These are phyloP conservation scores for Picea sitchensis DNA, from an alignment of 75 land plant genomes.

Conservation along the genomic window DNA sequence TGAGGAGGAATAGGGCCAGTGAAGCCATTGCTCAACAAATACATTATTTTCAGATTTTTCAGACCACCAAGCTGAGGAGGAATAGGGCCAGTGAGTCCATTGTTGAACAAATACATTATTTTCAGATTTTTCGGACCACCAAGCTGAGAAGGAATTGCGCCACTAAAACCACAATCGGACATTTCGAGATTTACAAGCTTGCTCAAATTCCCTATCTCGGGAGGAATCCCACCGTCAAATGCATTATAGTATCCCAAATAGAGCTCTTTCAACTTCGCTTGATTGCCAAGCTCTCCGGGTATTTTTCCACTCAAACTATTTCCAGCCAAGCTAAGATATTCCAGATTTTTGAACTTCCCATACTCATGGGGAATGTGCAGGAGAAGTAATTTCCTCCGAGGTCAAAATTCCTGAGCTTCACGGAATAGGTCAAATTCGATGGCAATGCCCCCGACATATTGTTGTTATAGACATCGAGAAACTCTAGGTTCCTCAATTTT, in stretches of 20 bases:
- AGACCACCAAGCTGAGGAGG: no score
- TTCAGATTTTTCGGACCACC: no score
- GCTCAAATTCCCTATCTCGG: slow-evolving; percentile 65
- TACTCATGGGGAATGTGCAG: slow-evolving; percentile 75
- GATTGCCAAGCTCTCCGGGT: slow-evolving; percentile 75
- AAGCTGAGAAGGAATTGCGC: no score
- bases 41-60: no score
- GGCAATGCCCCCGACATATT: slow-evolving; percentile 78
- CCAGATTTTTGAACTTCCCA: slow-evolving; percentile 47
- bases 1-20: no score
- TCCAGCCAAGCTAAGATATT: slow-evolving; percentile 83
- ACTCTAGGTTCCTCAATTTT: slow-evolving; percentile 17
- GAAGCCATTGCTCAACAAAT: no score
- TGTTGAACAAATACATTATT: no score
- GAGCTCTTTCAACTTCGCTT: slow-evolving; percentile 46
- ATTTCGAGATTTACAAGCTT: background rate
- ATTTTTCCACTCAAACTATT: slow-evolving; percentile 74
- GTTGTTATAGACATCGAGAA: slow-evolving; percentile 80
- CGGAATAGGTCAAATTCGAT: slow-evolving; percentile 36
- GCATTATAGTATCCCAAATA: slow-evolving; percentile 80
- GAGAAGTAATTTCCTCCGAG: slow-evolving; percentile 88
- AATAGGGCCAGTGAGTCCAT: no score
- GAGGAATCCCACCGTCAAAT: slow-evolving; percentile 68
- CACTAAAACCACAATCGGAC: no score
- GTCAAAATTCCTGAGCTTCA: slow-evolving; percentile 23